Base-by-base conservation (phyloP, 345 rosid genomes). In the Populus tremula region DNA sequence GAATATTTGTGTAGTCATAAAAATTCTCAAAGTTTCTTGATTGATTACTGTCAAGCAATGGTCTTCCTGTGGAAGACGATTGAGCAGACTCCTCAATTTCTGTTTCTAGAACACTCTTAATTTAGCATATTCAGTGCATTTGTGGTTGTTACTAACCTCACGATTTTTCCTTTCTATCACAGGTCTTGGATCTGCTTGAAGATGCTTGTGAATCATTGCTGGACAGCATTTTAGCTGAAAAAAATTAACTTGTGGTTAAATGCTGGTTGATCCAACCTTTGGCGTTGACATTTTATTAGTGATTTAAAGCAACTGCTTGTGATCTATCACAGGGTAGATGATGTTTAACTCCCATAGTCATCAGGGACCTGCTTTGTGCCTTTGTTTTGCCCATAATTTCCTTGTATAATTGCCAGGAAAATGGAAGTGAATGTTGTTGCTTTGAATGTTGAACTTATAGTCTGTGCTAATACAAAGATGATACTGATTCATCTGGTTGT, bases 151-250 rank as follows among this genome's bases (percentile, higher is more conserved):
- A 9, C 27, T 59, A 59, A 23, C 17, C 38, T 20, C 61, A 35
- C 33, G n/a, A 45, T 35, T 20, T 82, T 49, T 72, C 23, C 65
- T 56, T 25, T 21, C 14, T 49, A 76, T 65, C 31, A 29, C 86
- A 95, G 98, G 99, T 93, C 67, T 75, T 95, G 80, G 93, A 95
- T 82, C 68, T 93, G 79, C 98, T 93, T 76, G 97, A 90, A 83
- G 99, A 95, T 87, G 97, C 96, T 10, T 95, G 98, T 68, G 94
- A 87, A 78, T 93, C 98, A 17, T 80, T 93, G 91, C 77, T 95
- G 83, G 97, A 95, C 82, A 89, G 87, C 85, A 86, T 94, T 71
- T 67, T 84, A 82, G 86, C 87, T 0, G 87, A 82, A 81, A 85
- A 85, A 72, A 76, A 73, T 29, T 59, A 59, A 10, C 29, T 59